phyloP scores from a whole-genome alignment of 306 rosid genomes.

The Alnus glutinosa region DNA sequence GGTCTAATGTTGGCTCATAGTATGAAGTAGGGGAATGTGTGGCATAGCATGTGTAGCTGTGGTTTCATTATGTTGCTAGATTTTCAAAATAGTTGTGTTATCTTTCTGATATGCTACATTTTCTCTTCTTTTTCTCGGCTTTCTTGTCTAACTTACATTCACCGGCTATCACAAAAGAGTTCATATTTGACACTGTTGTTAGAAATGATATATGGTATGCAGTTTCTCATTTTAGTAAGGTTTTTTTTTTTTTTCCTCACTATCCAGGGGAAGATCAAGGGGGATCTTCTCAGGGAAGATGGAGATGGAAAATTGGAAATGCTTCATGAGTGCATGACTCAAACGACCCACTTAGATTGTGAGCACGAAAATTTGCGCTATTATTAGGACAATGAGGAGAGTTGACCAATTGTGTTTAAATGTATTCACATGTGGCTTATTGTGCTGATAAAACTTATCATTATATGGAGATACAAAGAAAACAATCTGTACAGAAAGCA shows the following conservation, averaged over 20 bases:
- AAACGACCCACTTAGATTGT: too few relatives aligned
- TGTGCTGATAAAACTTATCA: constrained; percentile 5
- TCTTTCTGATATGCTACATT: neutral
- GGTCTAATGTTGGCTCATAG: constrained; percentile 5
- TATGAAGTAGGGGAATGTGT: constrained; percentile 16
- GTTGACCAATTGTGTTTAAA: neutral
- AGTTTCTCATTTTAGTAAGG: neutral
- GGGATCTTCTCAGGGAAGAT: too few relatives aligned
- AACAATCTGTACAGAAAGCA: constrained; percentile 33
- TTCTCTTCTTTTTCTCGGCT: neutral
- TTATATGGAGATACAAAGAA: neutral
- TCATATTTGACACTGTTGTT: neutral
- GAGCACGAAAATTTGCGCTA: too few relatives aligned
- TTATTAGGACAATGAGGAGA: too few relatives aligned
- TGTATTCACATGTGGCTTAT: neutral
- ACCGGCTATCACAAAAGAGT: neutral
- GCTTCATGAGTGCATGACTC: too few relatives aligned
- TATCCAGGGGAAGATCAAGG: too few relatives aligned
- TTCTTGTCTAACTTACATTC: neutral
- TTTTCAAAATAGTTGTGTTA: constrained; percentile 20
- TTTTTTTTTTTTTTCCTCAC: too few relatives aligned
- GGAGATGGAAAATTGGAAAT: too few relatives aligned
- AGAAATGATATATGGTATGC: neutral
- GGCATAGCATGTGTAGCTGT: constrained; percentile 18
- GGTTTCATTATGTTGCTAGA: constrained; percentile 23